Conservation (phyloP, 768 basidiomycete genomes). For the Cystobasidium ongulense region DNA sequence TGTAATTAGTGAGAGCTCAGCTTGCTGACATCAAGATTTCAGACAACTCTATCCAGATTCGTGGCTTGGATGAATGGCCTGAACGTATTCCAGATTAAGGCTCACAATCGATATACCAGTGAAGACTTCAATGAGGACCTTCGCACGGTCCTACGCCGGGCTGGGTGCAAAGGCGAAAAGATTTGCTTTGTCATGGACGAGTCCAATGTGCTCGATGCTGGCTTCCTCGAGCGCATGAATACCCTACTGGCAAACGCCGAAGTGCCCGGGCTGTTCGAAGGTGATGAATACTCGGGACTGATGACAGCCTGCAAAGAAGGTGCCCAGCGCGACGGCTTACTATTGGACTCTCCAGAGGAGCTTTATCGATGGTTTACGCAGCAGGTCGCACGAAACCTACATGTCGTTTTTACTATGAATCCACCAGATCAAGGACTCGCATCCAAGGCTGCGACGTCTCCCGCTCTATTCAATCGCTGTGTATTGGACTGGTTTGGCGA, state of each 20-base stretch:
- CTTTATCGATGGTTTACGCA: conserved; percentile 97
- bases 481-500: conserved; percentile 99
- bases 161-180: conserved; percentile 98
- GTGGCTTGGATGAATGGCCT: conserved; percentile 99
- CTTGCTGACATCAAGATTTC: background rate
- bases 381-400: conserved; percentile 94
- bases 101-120: conserved; percentile 96
- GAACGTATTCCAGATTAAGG: conserved; percentile 99
- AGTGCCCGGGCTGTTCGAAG: conserved; percentile 99
- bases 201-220: conserved; percentile 96
- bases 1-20: conserved; percentile 16
- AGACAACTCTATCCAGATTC: conserved; percentile 96
- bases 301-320: conserved; percentile 99
- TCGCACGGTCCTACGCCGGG: conserved; percentile 81
- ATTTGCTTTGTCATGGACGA: conserved; percentile 99
- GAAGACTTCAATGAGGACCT: conserved; percentile 98
- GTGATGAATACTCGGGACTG: conserved; percentile 93
- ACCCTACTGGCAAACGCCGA: conserved; percentile 98
- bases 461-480: conserved; percentile 96
- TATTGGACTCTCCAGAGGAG: conserved; percentile 97
- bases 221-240: conserved; percentile 99
- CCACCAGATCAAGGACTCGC: conserved; percentile 92
- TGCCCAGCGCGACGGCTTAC: conserved; percentile 94
- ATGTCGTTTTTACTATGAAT: conserved; percentile 99
- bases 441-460: conserved; percentile 91